These are phyloP conservation scores for Chaetomium tenue DNA, from an alignment of 495 filamentous ascomycete species.

Conservation along the genomic window DNA sequence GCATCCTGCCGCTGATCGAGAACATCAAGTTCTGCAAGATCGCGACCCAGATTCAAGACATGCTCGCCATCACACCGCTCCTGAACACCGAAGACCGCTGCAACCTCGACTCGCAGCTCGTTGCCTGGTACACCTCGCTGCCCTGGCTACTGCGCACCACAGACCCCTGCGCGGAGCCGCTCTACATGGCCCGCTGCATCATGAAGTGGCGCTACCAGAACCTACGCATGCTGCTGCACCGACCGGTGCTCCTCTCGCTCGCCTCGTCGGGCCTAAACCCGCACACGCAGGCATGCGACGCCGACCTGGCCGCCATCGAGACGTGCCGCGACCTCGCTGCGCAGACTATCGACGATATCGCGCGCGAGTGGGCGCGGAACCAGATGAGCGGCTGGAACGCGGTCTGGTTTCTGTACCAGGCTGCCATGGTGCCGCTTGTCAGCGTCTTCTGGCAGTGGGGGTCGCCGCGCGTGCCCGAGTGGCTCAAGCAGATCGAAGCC, in stretches of 20 bases:
- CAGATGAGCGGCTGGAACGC: conserved; percentile 80
- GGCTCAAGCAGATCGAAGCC: conserved; percentile 65
- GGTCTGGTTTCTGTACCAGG: conserved; percentile 81
- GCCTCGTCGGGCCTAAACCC: conserved; percentile 62
- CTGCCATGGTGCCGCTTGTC: conserved; percentile 72
- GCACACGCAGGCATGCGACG: conserved; percentile 59
- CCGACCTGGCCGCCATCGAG: conserved; percentile 65
- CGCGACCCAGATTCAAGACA: conserved; percentile 72
- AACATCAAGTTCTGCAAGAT: conserved; percentile 81
- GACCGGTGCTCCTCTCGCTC: conserved; percentile 68
- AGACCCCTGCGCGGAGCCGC: conserved; percentile 66
- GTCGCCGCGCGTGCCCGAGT: conserved; percentile 52
- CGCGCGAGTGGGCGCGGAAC: conserved; percentile 64
- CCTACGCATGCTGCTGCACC: conserved; percentile 74
- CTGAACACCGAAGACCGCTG: conserved; percentile 63
- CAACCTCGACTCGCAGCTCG: conserved; percentile 63
- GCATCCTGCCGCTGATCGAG: conserved; percentile 69
- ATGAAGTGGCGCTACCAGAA: conserved; percentile 84
- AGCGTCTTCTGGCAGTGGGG: conserved; percentile 66
- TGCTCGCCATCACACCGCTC: conserved; percentile 65
- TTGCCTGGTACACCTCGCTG: conserved; percentile 69
- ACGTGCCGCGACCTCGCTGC: conserved; percentile 68
- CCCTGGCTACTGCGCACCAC: conserved; percentile 68
- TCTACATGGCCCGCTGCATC: conserved; percentile 66
- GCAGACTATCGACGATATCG: conserved; percentile 68